Evolutionary conservation across 75 land plant genomes (phyloP).

Genomic region (Pseudotsuga menziesii): DNA sequence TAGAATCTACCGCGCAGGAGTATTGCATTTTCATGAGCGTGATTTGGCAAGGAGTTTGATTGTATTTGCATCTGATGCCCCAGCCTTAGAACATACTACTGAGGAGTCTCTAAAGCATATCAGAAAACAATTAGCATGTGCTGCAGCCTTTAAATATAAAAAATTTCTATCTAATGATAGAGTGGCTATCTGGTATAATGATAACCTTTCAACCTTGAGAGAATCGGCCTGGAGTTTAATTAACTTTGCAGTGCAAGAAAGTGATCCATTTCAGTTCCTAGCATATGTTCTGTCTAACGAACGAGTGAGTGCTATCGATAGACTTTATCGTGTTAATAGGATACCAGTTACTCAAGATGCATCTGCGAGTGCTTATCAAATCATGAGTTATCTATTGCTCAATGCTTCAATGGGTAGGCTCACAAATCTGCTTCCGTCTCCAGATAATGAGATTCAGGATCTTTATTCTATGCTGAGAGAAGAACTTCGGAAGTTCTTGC

Average conservation of each 20-base stretch:
- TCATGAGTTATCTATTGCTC: constrained; percentile 17
- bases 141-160: neutral
- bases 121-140: constrained; percentile 4
- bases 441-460: neutral
- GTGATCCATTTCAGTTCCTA: constrained; percentile 10
- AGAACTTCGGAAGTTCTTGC: neutral
- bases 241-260: neutral
- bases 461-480: neutral
- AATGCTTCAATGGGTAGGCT: constrained; percentile 6
- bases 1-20: constrained; percentile 21
- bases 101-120: neutral
- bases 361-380: constrained; percentile 23
- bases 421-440: neutral
- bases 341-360: constrained; percentile 25
- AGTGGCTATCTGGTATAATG: no score
- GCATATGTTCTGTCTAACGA: neutral
- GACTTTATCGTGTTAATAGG: neutral
- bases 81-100: no score
- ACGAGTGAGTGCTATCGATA: neutral
- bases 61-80: constrained; percentile 1
- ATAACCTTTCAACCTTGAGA: no score
- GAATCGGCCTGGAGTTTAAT: neutral
- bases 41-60: constrained; percentile 23
- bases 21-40: constrained; percentile 24
- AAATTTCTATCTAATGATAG: no score